phyloP scores from a whole-genome alignment of 495 filamentous ascomycete species.

The Hypoxylon crocopeplum region DNA sequence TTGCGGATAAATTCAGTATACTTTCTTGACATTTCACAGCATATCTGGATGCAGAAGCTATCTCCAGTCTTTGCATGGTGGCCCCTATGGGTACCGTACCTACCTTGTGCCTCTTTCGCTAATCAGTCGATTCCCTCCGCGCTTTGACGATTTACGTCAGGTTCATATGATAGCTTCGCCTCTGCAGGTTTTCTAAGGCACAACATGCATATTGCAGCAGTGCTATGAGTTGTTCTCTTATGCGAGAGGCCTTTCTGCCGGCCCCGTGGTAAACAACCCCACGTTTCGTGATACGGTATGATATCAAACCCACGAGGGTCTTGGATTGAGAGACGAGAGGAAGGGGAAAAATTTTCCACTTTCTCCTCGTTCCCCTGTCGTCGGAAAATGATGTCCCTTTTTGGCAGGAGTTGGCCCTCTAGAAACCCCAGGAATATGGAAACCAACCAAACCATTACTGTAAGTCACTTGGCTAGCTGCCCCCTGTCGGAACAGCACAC shows the following conservation, averaged over 20 bases:
- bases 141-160: constrained; percentile 29
- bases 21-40: constrained; percentile 29
- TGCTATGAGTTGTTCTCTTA: constrained; percentile 37
- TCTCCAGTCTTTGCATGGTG: constrained; percentile 20
- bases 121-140: constrained; percentile 21
- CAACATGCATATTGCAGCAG: constrained; percentile 36
- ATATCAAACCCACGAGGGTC: constrained; percentile 35
- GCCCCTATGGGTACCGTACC: constrained; percentile 12
- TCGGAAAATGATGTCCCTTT: constrained; percentile 29
- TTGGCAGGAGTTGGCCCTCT: constrained; percentile 30
- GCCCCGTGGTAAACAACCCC: constrained; percentile 36
- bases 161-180: constrained; percentile 26
- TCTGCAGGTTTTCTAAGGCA: constrained; percentile 32
- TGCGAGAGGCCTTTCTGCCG: constrained; percentile 35
- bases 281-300: constrained; percentile 40
- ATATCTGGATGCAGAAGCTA: constrained; percentile 36
- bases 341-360: constrained; percentile 13
- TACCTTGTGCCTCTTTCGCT: constrained; percentile 19
- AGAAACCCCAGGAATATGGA: constrained; percentile 26
- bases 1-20: constrained; percentile 38
- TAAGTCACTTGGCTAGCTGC: constrained; percentile 31
- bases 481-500: constrained; percentile 29
- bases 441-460: constrained; percentile 32
- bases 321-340: constrained; percentile 11
- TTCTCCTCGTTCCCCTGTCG: constrained; percentile 26